These are phyloP conservation scores for Pinus tabuliformis DNA, from an alignment of 75 land plant genomes.

Conservation along the genomic window DNA sequence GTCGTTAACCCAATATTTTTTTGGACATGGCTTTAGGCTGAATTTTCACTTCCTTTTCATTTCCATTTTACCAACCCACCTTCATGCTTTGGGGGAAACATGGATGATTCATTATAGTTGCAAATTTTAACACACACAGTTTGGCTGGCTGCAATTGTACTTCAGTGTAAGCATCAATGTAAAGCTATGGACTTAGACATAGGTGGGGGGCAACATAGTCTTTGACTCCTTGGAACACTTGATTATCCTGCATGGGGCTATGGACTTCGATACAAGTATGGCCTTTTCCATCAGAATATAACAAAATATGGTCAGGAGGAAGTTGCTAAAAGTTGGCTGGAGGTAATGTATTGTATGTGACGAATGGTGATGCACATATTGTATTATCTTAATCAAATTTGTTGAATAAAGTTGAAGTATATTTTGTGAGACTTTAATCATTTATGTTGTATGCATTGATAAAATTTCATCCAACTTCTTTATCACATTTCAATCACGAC, in stretches of 20 bases:
- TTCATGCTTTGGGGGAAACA: too few relatives aligned
- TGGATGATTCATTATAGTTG: too few relatives aligned
- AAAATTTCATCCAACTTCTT: neutral
- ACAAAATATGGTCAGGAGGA: slow-evolving; percentile 94
- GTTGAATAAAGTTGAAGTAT: neutral
- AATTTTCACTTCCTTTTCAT: slow-evolving; percentile 4
- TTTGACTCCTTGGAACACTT: slow-evolving; percentile 87
- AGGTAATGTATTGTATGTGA: slow-evolving; percentile 42
- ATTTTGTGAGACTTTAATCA: neutral
- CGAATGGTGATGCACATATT: neutral
- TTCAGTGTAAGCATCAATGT: too few relatives aligned
- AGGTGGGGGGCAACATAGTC: slow-evolving; percentile 2
- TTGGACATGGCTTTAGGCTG: too few relatives aligned
- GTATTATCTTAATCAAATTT: too few relatives aligned
- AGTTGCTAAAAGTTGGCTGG: slow-evolving; percentile 92
- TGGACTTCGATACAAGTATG: slow-evolving; percentile 89
- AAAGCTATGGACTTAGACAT: too few relatives aligned
- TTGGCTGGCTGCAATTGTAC: too few relatives aligned
- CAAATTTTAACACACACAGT: too few relatives aligned
- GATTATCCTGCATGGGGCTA: slow-evolving; percentile 99
- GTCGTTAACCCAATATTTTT: too few relatives aligned
- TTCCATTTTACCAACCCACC: too few relatives aligned
- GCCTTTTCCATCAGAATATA: slow-evolving; percentile 79
- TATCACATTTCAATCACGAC: neutral
- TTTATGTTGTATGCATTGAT: neutral